phyloP scores from a whole-genome alignment of 148 eudicot species.

The Cornus florida region DNA sequence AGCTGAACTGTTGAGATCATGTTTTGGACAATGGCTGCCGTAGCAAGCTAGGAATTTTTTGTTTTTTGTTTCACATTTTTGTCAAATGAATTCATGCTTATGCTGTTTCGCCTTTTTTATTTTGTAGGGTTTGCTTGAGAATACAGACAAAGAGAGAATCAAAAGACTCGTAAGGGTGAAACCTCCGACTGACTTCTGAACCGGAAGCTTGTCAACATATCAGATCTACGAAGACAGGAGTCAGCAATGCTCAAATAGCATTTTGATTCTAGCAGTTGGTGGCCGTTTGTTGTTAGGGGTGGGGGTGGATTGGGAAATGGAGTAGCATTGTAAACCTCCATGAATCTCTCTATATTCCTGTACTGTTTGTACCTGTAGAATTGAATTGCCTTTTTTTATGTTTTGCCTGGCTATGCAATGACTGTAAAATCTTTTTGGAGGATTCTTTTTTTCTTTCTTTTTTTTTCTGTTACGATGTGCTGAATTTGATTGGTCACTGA shows the following conservation, averaged over 20 bases:
- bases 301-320: neutral
- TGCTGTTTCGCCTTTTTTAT: neutral
- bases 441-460: too few species aligned
- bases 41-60: neutral
- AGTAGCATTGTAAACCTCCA: neutral
- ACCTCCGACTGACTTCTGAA: conserved; percentile 87
- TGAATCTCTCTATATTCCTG: neutral
- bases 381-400: neutral
- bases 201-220: conserved; percentile 14
- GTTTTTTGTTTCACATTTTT: neutral
- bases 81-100: neutral
- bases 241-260: neutral
- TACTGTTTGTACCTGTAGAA: neutral
- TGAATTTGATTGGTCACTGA: too few species aligned
- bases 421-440: too few species aligned
- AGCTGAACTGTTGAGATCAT: neutral
- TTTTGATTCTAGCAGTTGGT: neutral
- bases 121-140: conserved; percentile 85
- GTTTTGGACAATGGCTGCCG: neutral
- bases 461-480: too few species aligned
- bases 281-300: too few species aligned
- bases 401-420: neutral
- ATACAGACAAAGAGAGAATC: conserved; percentile 91
- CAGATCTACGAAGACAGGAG: conserved; percentile 4
- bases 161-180: conserved; percentile 88